phyloP scores from a whole-genome alignment of 2,329 filamentous ascomycete species.

The Alternaria rosae region DNA sequence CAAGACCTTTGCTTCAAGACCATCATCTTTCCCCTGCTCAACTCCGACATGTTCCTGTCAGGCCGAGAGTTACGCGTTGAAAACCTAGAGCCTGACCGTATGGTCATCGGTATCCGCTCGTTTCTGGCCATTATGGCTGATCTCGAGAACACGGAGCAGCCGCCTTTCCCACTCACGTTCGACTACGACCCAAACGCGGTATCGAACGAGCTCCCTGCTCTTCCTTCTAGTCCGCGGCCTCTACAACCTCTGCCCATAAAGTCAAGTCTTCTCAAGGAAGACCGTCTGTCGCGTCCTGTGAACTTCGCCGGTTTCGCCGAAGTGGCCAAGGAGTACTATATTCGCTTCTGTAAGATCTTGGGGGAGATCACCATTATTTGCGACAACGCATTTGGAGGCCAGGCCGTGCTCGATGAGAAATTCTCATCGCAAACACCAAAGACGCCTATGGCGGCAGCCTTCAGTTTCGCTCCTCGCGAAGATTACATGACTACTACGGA shows the following conservation, averaged over 20 bases:
- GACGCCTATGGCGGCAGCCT: slow-evolving; percentile 92
- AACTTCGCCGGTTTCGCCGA: slow-evolving; percentile 72
- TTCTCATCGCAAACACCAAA: slow-evolving; percentile 88
- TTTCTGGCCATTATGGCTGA: slow-evolving; percentile 94
- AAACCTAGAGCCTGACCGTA: slow-evolving; percentile 92
- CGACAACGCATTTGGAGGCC: slow-evolving; percentile 95
- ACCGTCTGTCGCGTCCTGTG: slow-evolving; percentile 70
- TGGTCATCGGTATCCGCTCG: slow-evolving; percentile 95
- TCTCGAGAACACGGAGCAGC: slow-evolving; percentile 83
- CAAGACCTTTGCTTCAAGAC: slow-evolving; percentile 92
- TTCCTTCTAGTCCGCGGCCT: slow-evolving; percentile 46
- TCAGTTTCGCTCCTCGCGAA: slow-evolving; percentile 86
- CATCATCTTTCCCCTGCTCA: slow-evolving; percentile 94
- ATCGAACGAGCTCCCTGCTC: slow-evolving; percentile 42
- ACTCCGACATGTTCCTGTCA: slow-evolving; percentile 83
- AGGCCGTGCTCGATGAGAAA: slow-evolving; percentile 94
- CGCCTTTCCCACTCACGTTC: slow-evolving; percentile 80
- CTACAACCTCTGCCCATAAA: slow-evolving; percentile 44
- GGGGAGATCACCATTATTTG: slow-evolving; percentile 96
- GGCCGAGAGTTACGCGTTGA: slow-evolving; percentile 84
- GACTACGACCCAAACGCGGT: slow-evolving; percentile 55
- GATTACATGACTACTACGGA: slow-evolving; percentile 77
- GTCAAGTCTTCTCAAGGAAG: slow-evolving; percentile 60
- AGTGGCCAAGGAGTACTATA: slow-evolving; percentile 82
- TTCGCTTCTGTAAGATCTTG: slow-evolving; percentile 90